Percentiles rank a stretch among this genome's conserved stretches.
Evolutionary conservation across 805 yeast species (phyloP).

Genomic region (Helenozyma baotianmanensis): DNA sequence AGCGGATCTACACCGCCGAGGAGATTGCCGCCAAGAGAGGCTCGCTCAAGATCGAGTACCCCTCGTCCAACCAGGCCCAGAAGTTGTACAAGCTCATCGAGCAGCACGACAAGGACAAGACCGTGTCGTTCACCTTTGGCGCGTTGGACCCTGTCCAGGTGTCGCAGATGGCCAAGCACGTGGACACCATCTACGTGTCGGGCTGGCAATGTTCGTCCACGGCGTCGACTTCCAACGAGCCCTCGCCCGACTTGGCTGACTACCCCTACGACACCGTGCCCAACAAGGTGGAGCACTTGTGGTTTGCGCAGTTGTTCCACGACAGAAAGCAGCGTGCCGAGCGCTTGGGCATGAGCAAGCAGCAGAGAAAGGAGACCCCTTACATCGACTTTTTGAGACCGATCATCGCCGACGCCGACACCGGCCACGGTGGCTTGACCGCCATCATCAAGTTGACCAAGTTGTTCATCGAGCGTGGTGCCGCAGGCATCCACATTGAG

Average conservation of each 20-base stretch:
- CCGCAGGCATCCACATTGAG: constrained; percentile 98
- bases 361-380: constrained; percentile 64
- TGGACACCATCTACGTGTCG: constrained; percentile 88
- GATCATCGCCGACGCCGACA: constrained; percentile 95
- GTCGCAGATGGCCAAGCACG: constrained; percentile 93
- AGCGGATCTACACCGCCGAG: constrained; percentile 82
- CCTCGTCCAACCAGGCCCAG: constrained; percentile 75
- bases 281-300: constrained; percentile 93
- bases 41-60: constrained; percentile 64
- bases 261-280: constrained; percentile 99
- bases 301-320: constrained; percentile 95
- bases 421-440: constrained; percentile 98
- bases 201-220: constrained; percentile 99
- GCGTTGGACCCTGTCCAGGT: constrained; percentile 95
- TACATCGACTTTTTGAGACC: constrained; percentile 89
- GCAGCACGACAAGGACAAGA: constrained; percentile 67
- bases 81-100: constrained; percentile 68
- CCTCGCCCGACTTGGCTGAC: constrained; percentile 97
- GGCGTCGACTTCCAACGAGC: constrained; percentile 95
- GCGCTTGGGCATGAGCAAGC: constrained; percentile 56
- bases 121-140: constrained; percentile 87
- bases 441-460: constrained; percentile 94
- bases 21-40: constrained; percentile 91
- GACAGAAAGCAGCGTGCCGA: constrained; percentile 94
- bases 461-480: constrained; percentile 95